Base-by-base conservation (phyloP, 2,329 filamentous ascomycete genomes). In the Akanthomyces uredinophilus region DNA sequence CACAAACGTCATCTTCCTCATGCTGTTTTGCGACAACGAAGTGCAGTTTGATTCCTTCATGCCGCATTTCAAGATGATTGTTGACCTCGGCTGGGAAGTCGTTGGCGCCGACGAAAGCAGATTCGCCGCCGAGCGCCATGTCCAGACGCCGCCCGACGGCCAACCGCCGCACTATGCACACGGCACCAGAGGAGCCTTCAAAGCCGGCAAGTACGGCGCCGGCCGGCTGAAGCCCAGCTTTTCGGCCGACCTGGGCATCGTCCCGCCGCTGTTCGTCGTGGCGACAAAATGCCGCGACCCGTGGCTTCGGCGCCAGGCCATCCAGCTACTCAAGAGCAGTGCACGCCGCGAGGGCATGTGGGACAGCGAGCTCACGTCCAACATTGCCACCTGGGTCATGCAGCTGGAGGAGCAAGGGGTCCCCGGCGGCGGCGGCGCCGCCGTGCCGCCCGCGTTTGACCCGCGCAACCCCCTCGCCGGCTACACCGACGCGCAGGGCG, bases 321-420 rank as follows among this genome's bases (percentile, higher is more conserved):
- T 89, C 47, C 78, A 83, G 69, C 71, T 90, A 43, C 73, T 90
- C 61, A 78, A 79, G 56, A 83, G 79, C 66, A 86, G 82, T 68
- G 81, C 85, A 8, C 79, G 86, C 51, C 78, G 86, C 54, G 87
- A 90, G 72, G 87, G 84, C 24, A 86, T 89, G 79, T 90, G 87
- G 87, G 87, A 90, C 67, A 87, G 83, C 67, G 80, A 84, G 65
- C 76, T 86, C 64, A 77, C 79, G 13, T 83, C 83, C 1, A 78
- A 78, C 8, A 85, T 86, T 65, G 80, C 78, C 52, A 76, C 75
- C 63, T 86, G 83, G 82, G 76, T 86, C 43, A 79, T 82, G 70
- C 72, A 77, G 10, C 76, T 85, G 18, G 83, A 86, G 66, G 83
- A 86, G 66, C 58, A 61, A n/a, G 58, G 50, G 41, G 50, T 61